These are phyloP conservation scores for Brassica rapa DNA, from an alignment of 345 rosid species.

Conservation along the genomic window DNA sequence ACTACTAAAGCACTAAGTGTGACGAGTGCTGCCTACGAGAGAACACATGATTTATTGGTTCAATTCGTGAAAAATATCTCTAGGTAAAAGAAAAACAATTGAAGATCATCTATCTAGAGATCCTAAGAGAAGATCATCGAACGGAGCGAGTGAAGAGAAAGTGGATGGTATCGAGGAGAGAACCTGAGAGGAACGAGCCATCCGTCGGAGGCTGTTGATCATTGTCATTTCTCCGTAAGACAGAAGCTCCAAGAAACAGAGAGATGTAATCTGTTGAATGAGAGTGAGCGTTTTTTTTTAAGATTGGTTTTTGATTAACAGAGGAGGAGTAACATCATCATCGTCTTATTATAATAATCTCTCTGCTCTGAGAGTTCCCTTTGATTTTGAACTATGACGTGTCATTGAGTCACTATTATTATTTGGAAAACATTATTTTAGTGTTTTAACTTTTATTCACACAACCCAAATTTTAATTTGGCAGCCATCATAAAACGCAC, in stretches of 20 bases:
- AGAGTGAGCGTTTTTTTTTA: neutral
- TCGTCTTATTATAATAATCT: constrained; percentile 1
- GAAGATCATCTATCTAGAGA: neutral
- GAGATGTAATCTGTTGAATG: neutral
- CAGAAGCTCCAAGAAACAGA: neutral
- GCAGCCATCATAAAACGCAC: neutral
- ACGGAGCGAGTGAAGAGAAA: neutral
- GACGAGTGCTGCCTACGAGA: neutral
- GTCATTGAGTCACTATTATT: constrained; percentile 15
- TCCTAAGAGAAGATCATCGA: neutral
- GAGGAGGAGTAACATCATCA: neutral
- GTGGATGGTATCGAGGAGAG: neutral
- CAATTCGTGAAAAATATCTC: neutral
- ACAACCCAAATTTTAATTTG: neutral
- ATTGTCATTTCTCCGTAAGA: constrained; percentile 19
- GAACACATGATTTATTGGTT: neutral
- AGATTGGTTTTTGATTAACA: neutral
- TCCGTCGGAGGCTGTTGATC: constrained; percentile 36
- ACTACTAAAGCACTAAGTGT: neutral
- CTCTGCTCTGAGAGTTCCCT: neutral
- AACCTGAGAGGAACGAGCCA: constrained; percentile 39
- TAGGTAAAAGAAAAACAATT: neutral
- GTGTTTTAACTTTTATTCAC: neutral
- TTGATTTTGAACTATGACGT: constrained; percentile 26
- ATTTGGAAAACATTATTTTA: neutral